phyloP scores from a whole-genome alignment of 371 early-diverging fungal genomes.

The Mortierella sp. region DNA sequence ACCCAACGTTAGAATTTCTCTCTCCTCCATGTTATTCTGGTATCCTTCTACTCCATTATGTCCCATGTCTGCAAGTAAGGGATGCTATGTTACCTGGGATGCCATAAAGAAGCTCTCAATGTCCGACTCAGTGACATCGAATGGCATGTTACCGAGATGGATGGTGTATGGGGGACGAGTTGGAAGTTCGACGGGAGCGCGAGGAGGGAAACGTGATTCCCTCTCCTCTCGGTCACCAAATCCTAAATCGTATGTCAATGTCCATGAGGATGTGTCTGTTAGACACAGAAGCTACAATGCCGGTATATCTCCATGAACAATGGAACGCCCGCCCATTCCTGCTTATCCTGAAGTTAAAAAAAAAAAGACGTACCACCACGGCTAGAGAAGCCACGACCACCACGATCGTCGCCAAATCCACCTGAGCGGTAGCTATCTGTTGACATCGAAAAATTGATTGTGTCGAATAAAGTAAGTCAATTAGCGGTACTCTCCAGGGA shows the following conservation, averaged over 20 bases:
- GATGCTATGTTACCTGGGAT: slow-evolving; percentile 60
- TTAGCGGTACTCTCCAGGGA: too few relatives aligned
- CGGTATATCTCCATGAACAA: too few relatives aligned
- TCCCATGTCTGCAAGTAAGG: neutral
- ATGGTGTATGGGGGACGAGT: slow-evolving; percentile 89
- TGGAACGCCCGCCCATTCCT: too few relatives aligned
- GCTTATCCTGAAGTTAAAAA: neutral
- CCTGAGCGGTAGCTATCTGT: slow-evolving; percentile 48
- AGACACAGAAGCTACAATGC: neutral
- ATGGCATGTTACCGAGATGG: slow-evolving; percentile 90
- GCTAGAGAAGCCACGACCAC: slow-evolving; percentile 57
- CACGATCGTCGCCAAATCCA: slow-evolving; percentile 54
- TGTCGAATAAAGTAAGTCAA: neutral
- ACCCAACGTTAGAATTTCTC: too few relatives aligned
- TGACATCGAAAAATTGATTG: neutral
- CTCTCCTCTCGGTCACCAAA: slow-evolving; percentile 52
- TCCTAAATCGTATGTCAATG: slow-evolving; percentile 7
- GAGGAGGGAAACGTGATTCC: slow-evolving; percentile 54
- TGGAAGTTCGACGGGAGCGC: slow-evolving; percentile 78
- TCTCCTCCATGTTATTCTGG: too few relatives aligned
- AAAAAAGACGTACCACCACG: slow-evolving; percentile 40
- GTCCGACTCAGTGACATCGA: slow-evolving; percentile 80
- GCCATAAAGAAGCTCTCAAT: slow-evolving; percentile 79
- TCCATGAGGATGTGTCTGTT: neutral
- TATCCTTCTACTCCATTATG: too few relatives aligned